Evolutionary conservation across 2,329 filamentous ascomycete genomes (phyloP), one percentile per base, ranked within the genome.

Genomic region (Pezicula radicicola): DNA sequence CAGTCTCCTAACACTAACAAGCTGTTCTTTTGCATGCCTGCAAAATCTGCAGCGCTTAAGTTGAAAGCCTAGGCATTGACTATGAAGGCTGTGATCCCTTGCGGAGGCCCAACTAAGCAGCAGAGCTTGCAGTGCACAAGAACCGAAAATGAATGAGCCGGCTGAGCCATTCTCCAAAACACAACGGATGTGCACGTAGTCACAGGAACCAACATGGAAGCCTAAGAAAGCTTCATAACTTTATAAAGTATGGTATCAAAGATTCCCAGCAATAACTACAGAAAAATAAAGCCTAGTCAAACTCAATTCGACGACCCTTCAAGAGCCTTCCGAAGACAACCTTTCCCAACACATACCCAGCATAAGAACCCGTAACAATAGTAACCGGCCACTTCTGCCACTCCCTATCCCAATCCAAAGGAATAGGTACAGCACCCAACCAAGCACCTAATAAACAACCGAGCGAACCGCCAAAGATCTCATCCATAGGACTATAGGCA

Each of bases 361-460:
- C 71, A 70, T 96, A 97, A 16, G 88, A 78, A 3, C 94, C 94
- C 2, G 82, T 84, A 4, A 97, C 72, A 53, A 99, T 88, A 0
- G 94, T 99, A 45, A 97, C 87, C 0, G 94, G 94, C 89, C 93
- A 99, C 69, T 87, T 89, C 80, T 99, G 94, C 94, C 94, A 99
- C 62, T 96, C 91, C n/a, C 94, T 85, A 69, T 99, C 94, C 93
- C 93, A 97, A 69, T 99, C 94, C 60, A 99, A 75, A 2, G 94
- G 94, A 61, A 99, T 97, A 0, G 95, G 94, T 49, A 97, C 84
- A 7, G 94, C 94, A 3, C 94, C 94, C 40, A 96, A 73, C 94
- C 94, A 97, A 39, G 90, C 91, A 6, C 94, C 94, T 1, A 93
- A 63, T 25, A 87, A 74, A 0, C 84, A 85, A 5, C 94, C 94